phyloP scores from a whole-genome alignment of 1,284 basidiomycete genomes.

The Ganoderma leucocontextum region DNA sequence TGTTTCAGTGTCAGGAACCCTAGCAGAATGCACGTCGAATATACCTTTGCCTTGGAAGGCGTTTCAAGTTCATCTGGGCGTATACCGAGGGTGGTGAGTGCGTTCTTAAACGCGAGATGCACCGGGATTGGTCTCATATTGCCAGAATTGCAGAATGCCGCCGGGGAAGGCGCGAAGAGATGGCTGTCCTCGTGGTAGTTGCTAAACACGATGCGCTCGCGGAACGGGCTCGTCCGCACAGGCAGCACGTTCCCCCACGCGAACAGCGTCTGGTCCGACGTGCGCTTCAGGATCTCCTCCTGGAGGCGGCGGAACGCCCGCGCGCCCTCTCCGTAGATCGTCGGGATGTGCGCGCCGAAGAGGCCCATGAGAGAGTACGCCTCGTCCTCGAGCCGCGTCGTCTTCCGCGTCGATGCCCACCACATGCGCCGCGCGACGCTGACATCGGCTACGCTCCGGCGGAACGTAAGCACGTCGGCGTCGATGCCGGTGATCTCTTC shows the following conservation, averaged over 20 bases:
- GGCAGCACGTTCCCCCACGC: conserved; percentile 30
- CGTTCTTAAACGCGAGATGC: conserved; percentile 19
- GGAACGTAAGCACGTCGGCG: conserved; percentile 30
- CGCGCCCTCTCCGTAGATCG: conserved; percentile 30
- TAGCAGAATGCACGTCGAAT: neutral
- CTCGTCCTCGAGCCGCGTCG: conserved; percentile 30
- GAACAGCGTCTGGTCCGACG: conserved; percentile 32
- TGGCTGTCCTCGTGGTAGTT: conserved; percentile 29
- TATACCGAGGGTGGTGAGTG: conserved; percentile 17
- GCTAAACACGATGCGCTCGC: conserved; percentile 20
- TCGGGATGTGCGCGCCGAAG: conserved; percentile 31
- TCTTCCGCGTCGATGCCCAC: conserved; percentile 27
- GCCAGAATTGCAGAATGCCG: conserved; percentile 22
- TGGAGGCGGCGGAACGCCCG: conserved; percentile 28
- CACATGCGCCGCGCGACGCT: conserved; percentile 32
- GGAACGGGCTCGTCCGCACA: conserved; percentile 19
- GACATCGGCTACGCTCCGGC: conserved; percentile 23
- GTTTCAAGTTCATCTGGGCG: neutral
- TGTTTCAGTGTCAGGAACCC: neutral
- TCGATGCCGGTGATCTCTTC: conserved; percentile 29
- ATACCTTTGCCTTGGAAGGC: neutral
- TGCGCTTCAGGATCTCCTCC: conserved; percentile 29
- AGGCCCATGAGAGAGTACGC: conserved; percentile 33
- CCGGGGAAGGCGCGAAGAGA: conserved; percentile 29
- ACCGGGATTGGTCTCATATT: conserved; percentile 21